Percentiles rank a stretch among this genome's conserved stretches.
These are phyloP conservation scores for Hydnum rufescens DNA, from an alignment of 768 basidiomycete species.

Conservation along the genomic window DNA sequence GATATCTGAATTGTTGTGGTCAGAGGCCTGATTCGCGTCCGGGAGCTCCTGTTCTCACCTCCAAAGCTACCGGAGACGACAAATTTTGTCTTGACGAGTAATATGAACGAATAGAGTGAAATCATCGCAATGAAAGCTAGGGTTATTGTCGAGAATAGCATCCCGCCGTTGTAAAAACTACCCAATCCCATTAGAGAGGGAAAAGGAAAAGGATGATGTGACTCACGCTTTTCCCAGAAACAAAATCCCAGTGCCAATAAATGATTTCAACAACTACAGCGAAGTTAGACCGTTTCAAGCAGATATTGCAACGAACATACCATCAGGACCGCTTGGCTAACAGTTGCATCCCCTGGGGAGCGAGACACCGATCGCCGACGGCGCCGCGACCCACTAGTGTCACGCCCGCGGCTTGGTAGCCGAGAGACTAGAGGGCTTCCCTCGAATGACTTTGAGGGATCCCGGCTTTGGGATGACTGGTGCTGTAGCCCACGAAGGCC, in stretches of 20 bases:
- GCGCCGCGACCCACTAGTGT: not conserved
- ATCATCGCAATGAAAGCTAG: constrained; percentile 67
- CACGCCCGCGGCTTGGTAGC: constrained; percentile 15
- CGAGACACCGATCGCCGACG: constrained; percentile 15
- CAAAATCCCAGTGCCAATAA: constrained; percentile 87
- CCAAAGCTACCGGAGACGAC: constrained; percentile 86
- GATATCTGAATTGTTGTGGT: constrained; percentile 41
- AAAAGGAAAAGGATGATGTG: not conserved
- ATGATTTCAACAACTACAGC: constrained; percentile 66
- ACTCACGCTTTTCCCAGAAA: constrained; percentile 89
- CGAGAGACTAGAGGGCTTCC: constrained; percentile 7
- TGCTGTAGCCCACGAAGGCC: not conserved
- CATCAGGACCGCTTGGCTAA: constrained; percentile 86
- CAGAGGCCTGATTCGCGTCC: not conserved
- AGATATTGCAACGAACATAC: constrained; percentile 22
- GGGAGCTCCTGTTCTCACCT: too few relatives aligned
- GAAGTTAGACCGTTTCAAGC: not conserved
- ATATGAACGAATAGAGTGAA: constrained; percentile 82
- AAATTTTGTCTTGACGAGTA: constrained; percentile 73
- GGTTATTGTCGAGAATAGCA: constrained; percentile 67
- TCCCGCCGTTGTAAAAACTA: constrained; percentile 89
- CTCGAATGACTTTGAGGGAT: not conserved
- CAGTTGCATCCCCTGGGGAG: constrained; percentile 67
- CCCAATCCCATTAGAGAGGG: too few relatives aligned
- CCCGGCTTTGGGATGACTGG: not conserved